Evolutionary conservation across 371 early-diverging fungal species (phyloP).

Genomic region (Mortierella sp.): DNA sequence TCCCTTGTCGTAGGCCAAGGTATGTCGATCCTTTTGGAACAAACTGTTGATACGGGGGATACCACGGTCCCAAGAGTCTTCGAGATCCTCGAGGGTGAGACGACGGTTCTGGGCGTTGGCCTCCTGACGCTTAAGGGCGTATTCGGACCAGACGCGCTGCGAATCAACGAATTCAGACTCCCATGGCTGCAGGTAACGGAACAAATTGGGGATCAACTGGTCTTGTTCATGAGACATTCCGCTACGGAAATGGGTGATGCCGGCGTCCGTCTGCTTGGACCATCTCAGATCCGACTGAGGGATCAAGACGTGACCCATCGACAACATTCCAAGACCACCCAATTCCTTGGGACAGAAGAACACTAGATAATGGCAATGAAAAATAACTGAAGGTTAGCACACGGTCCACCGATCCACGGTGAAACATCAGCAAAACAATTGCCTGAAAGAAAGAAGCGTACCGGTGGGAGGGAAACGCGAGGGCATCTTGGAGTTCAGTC

Average conservation of each 20-base stretch:
- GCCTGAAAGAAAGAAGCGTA: background rate
- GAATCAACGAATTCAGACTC: constrained; percentile 98
- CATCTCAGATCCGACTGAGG: constrained; percentile 97
- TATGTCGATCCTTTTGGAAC: constrained; percentile 96
- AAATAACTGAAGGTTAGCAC: constrained; percentile 79
- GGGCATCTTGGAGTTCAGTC: constrained; percentile 99
- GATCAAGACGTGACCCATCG: constrained; percentile 98
- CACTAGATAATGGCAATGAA: constrained; percentile 18
- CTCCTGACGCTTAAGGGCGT: constrained; percentile 97
- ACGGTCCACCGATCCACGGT: too few species aligned
- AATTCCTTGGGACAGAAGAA: constrained; percentile 89
- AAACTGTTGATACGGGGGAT: constrained; percentile 99
- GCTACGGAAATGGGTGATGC: constrained; percentile 98
- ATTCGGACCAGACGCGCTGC: constrained; percentile 99
- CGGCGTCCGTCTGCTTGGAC: constrained; percentile 97
- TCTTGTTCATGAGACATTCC: constrained; percentile 99
- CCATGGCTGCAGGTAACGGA: constrained; percentile 98
- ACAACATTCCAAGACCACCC: constrained; percentile 99
- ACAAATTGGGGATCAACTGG: constrained; percentile 97
- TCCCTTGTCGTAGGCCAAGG: constrained; percentile 98
- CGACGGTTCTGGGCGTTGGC: constrained; percentile 96
- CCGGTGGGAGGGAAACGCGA: constrained; percentile 97
- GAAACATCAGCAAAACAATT: background rate
- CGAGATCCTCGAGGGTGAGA: constrained; percentile 96
- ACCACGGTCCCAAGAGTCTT: constrained; percentile 99